Conservation (phyloP, 352 stramenopile species). For the Phytophthora boehmeriae region DNA sequence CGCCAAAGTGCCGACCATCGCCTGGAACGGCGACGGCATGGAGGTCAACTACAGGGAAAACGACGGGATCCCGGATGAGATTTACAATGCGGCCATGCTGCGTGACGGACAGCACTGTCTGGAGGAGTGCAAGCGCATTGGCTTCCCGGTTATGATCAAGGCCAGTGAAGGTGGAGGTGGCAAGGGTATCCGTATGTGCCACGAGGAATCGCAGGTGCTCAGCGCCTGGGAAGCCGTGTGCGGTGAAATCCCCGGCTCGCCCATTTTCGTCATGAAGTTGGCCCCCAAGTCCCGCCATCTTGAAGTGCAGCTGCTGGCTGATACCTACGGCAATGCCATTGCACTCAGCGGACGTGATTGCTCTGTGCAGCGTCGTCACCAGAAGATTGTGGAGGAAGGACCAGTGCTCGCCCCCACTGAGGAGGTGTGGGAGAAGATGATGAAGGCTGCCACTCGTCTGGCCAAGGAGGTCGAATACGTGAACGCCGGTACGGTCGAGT, state of each 20-base stretch:
- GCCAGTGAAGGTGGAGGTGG: constrained; percentile 98
- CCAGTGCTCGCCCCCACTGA: constrained; percentile 93
- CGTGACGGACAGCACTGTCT: constrained; percentile 91
- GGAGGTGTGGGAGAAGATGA: constrained; percentile 98
- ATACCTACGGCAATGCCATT: constrained; percentile 99
- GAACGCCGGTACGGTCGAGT: constrained; percentile 99
- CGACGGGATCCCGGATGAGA: constrained; percentile 91
- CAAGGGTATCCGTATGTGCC: constrained; percentile 98
- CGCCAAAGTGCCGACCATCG: constrained; percentile 98
- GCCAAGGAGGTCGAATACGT: constrained; percentile 99
- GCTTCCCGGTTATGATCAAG: constrained; percentile 99
- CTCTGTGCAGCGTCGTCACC: constrained; percentile 98
- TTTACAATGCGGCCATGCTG: constrained; percentile 96
- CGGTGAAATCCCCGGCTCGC: constrained; percentile 97
- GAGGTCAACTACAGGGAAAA: constrained; percentile 90
- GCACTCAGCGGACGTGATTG: constrained; percentile 99
- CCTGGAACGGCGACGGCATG: constrained; percentile 98
- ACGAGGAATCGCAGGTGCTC: constrained; percentile 90
- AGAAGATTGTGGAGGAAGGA: constrained; percentile 99
- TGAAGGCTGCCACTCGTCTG: constrained; percentile 96
- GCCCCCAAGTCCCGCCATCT: constrained; percentile 97
- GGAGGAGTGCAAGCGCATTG: constrained; percentile 95
- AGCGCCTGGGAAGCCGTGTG: constrained; percentile 97
- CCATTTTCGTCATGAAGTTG: constrained; percentile 99
- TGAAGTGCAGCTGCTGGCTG: constrained; percentile 99